Percentiles rank a stretch among this genome's conserved stretches.
These are phyloP conservation scores for Hericium coralloides DNA, from an alignment of 768 basidiomycete species.

Conservation along the genomic window DNA sequence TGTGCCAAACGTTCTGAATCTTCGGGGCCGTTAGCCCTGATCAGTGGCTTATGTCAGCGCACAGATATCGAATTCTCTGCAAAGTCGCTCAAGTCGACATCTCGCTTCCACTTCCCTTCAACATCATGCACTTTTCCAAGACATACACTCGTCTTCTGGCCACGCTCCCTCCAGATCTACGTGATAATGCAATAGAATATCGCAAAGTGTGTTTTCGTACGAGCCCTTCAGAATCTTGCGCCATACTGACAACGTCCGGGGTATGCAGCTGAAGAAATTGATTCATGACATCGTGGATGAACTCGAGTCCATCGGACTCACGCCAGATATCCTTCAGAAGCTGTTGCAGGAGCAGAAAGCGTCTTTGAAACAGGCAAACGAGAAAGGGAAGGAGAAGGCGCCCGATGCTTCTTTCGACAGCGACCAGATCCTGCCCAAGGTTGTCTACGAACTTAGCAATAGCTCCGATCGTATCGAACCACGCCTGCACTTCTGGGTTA, in stretches of 20 bases:
- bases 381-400: slow-evolving; percentile 14
- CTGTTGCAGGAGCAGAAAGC: slow-evolving; percentile 11
- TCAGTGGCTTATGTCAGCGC: no score
- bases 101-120: not conserved
- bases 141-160: slow-evolving; percentile 53
- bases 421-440: slow-evolving; percentile 17
- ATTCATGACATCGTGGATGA: slow-evolving; percentile 79
- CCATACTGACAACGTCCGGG: not conserved
- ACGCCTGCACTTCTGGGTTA: slow-evolving; percentile 44
- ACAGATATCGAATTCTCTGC: no score
- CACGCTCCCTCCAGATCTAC: slow-evolving; percentile 67
- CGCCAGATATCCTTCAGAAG: slow-evolving; percentile 21
- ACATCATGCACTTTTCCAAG: slow-evolving; percentile 68
- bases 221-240: no score
- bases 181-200: slow-evolving; percentile 77
- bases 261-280: slow-evolving; percentile 72
- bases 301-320: slow-evolving; percentile 50
- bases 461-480: slow-evolving; percentile 44
- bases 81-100: not conserved
- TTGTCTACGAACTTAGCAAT: slow-evolving; percentile 50
- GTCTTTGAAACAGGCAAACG: slow-evolving; percentile 13
- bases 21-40: no score
- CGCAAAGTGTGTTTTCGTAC: slow-evolving; percentile 41
- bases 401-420: slow-evolving; percentile 5
- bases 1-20: no score